Conservation (phyloP, 345 rosid genomes). For the Syzygium oleosum region DNA sequence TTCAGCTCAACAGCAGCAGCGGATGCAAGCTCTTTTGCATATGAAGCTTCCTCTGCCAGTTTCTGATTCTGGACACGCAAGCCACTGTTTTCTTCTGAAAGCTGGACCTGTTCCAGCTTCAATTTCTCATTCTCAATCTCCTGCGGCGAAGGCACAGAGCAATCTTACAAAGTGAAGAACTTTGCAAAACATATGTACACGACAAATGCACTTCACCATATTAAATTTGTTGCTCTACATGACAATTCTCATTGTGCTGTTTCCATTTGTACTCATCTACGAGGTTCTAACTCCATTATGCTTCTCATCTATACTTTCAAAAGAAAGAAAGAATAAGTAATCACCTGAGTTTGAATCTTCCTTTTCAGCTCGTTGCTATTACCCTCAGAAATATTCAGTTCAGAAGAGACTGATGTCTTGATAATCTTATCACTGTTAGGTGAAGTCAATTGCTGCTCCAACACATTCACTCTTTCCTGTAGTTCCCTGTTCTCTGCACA, state of each 20-base stretch:
- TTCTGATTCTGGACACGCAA: slow-evolving; percentile 80
- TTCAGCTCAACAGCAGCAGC: slow-evolving; percentile 99
- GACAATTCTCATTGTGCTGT: background rate
- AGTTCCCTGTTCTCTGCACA: slow-evolving; percentile 74
- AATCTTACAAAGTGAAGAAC: background rate
- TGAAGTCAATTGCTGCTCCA: slow-evolving; percentile 65
- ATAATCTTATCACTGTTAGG: slow-evolving; percentile 33
- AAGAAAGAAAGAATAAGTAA: slow-evolving; percentile 1
- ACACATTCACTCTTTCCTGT: slow-evolving; percentile 59
- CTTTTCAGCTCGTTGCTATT: slow-evolving; percentile 55
- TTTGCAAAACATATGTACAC: background rate
- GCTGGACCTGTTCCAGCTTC: slow-evolving; percentile 74
- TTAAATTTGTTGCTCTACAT: background rate
- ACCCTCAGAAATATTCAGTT: slow-evolving; percentile 33
- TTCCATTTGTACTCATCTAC: background rate
- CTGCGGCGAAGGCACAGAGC: slow-evolving; percentile 18
- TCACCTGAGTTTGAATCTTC: slow-evolving; percentile 83
- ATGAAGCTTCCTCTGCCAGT: slow-evolving; percentile 92
- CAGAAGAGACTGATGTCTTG: slow-evolving; percentile 33
- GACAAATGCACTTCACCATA: background rate
- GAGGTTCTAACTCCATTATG: background rate
- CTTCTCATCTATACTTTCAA: background rate
- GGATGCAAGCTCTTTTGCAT: slow-evolving; percentile 94
- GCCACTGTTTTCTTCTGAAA: slow-evolving; percentile 89
- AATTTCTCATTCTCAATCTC: slow-evolving; percentile 77